phyloP scores from a whole-genome alignment of 2,329 filamentous ascomycete species.

The Beauveria australis region DNA sequence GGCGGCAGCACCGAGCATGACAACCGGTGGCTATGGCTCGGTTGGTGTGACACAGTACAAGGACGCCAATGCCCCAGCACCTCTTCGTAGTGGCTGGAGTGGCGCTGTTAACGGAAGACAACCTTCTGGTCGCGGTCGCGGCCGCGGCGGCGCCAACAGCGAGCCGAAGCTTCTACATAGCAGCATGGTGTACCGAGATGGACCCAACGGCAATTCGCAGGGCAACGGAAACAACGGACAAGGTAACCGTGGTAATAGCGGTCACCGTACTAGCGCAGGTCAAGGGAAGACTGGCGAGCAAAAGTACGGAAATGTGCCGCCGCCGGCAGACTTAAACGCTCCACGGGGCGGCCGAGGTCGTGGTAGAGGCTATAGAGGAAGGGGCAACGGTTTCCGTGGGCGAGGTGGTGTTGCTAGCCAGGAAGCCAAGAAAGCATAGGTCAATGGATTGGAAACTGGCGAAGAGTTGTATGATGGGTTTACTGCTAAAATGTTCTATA shows the following conservation, averaged over 20 bases:
- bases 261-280: slow-evolving; percentile 19
- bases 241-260: slow-evolving; percentile 13
- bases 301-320: slow-evolving; percentile 50
- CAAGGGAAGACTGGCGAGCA: slow-evolving; percentile 16
- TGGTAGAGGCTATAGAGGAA: slow-evolving; percentile 32
- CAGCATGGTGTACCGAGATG: slow-evolving; percentile 43
- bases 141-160: slow-evolving; percentile 22
- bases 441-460: neutral
- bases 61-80: slow-evolving; percentile 46
- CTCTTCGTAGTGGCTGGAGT: slow-evolving; percentile 50
- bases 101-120: slow-evolving; percentile 42
- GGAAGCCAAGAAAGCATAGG: slow-evolving; percentile 2
- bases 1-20: slow-evolving; percentile 38
- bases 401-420: slow-evolving; percentile 21
- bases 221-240: slow-evolving; percentile 17
- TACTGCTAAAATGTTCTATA: neutral
- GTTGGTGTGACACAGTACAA: slow-evolving; percentile 55
- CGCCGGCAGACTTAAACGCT: slow-evolving; percentile 48
- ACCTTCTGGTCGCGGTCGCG: slow-evolving; percentile 29
- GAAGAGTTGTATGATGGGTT: neutral
- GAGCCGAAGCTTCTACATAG: slow-evolving; percentile 40
- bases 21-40: slow-evolving; percentile 44
- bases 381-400: slow-evolving; percentile 26
- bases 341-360: slow-evolving; percentile 32
- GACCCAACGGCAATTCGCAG: slow-evolving; percentile 21